Percentiles rank a stretch among this genome's conserved stretches.
Evolutionary conservation across 192 early-diverging fungal species (phyloP).

Genomic region (Gamsiella multidivaricata): DNA sequence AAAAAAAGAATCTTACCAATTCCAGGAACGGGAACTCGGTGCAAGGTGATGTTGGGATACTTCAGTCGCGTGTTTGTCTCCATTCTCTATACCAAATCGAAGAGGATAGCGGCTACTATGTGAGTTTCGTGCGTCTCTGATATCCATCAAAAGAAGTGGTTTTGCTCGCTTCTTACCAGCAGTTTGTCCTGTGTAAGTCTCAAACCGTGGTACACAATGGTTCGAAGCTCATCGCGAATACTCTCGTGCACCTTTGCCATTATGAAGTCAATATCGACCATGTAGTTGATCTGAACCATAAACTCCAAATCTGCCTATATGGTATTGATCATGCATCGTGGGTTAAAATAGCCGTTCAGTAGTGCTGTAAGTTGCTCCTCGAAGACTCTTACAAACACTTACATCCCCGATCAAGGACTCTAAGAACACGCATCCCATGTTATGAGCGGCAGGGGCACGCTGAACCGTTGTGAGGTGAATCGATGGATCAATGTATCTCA

Average conservation of each 20-base stretch:
- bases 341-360: neutral
- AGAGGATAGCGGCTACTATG: no score
- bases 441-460: conserved; percentile 5
- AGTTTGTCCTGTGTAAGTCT: conserved; percentile 4
- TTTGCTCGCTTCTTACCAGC: conserved; percentile 6
- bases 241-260: conserved; percentile 22
- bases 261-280: conserved; percentile 36
- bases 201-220: conserved; percentile 37
- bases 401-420: conserved; percentile 38
- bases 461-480: conserved; percentile 27
- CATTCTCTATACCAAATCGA: conserved; percentile 12
- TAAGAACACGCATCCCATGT: conserved; percentile 25
- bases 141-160: neutral
- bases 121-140: neutral
- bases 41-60: conserved; percentile 21
- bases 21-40: conserved; percentile 33
- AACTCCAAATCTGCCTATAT: conserved; percentile 36
- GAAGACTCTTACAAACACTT: neutral
- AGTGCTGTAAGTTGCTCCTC: neutral
- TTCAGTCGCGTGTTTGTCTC: conserved; percentile 6
- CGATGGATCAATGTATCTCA: conserved; percentile 29
- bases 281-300: conserved; percentile 51
- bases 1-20: conserved; percentile 15
- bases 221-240: conserved; percentile 20
- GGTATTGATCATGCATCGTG: no score